phyloP scores from a whole-genome alignment of 1,284 basidiomycete species.

The Apiotrichum domesticum region DNA sequence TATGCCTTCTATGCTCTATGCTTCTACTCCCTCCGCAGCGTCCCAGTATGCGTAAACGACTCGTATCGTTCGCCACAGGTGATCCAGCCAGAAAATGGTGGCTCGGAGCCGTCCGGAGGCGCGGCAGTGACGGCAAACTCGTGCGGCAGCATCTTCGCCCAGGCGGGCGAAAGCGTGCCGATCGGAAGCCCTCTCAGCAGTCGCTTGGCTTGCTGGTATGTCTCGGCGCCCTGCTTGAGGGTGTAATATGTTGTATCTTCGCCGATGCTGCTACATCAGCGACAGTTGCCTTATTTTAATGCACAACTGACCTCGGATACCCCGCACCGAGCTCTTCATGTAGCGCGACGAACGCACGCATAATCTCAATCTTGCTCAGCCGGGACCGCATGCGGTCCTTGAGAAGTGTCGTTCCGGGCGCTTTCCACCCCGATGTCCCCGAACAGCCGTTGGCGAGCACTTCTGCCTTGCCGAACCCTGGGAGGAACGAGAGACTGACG shows the following conservation, averaged over 20 bases:
- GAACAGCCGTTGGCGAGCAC: conserved; percentile 21
- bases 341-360: conserved; percentile 46
- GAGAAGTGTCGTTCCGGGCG: conserved; percentile 24
- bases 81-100: conserved; percentile 59
- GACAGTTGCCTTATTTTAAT: too few species aligned
- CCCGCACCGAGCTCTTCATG: conserved; percentile 10
- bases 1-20: neutral
- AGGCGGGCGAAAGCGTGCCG: neutral
- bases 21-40: neutral
- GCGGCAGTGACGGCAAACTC: conserved; percentile 7
- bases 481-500: conserved; percentile 15
- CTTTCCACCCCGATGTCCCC: conserved; percentile 27
- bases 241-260: conserved; percentile 42
- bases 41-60: conserved; percentile 44
- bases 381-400: conserved; percentile 24
- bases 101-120: neutral
- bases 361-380: conserved; percentile 45
- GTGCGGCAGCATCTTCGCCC: conserved; percentile 8
- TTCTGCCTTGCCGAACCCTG: conserved; percentile 58
- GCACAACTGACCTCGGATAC: too few species aligned
- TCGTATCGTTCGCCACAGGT: conserved; percentile 54
- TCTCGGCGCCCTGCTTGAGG: conserved; percentile 42
- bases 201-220: conserved; percentile 53
- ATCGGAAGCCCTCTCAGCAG: conserved; percentile 47
- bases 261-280: too few species aligned